Evolutionary conservation across 1,139 yeast species (phyloP), one percentile per base, ranked within the genome.

Genomic region (Sugiyamaella castrensis): DNA sequence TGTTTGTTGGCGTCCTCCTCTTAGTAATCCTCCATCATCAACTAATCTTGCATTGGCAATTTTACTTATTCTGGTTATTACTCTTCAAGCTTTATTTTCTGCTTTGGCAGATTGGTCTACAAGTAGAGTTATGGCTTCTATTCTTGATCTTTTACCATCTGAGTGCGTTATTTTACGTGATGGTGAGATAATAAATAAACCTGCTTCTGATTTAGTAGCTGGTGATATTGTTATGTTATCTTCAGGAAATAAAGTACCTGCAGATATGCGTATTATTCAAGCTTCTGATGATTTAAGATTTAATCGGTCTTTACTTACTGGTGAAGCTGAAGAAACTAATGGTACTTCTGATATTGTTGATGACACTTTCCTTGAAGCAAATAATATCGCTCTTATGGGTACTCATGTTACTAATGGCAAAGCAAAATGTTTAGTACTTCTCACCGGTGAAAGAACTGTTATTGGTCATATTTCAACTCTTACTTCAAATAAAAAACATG

Each of bases 251-350:
- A 75, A 77, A 28, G 60, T 77, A 5, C 77, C 81, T n/a, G 81
- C 81, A 3, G 81, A 77, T 58, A 59, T 75, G 51, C 64, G 80
- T 50, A 59, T 74, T 12, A 54, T 71, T 31, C 60, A 63, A 37
- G 69, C 65, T 28, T 53, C 67, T 44, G 47, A 43, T 32, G 76
- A 75, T 53, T 67, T 75, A 51, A 73, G 74, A 52, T 74, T 79
- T 42, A 82, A 78, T 55, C 76, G 76, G 54, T 75, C 82, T 8
- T 67, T 77, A 37, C 65, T 78, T 42, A 78, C 82, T 1, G 82
- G 82, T 50, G 81, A 77, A 57, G 73, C 79, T 0, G 67, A 72
- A 42, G 76, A 79, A 11, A 66, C 74, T 1, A 68, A 71, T 8
- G 76, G 72, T 2, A 70, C 75, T 5, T 67, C 68, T 45, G 69